phyloP scores from a whole-genome alignment of 441 rosid genomes.

The Aquilaria agallochum region DNA sequence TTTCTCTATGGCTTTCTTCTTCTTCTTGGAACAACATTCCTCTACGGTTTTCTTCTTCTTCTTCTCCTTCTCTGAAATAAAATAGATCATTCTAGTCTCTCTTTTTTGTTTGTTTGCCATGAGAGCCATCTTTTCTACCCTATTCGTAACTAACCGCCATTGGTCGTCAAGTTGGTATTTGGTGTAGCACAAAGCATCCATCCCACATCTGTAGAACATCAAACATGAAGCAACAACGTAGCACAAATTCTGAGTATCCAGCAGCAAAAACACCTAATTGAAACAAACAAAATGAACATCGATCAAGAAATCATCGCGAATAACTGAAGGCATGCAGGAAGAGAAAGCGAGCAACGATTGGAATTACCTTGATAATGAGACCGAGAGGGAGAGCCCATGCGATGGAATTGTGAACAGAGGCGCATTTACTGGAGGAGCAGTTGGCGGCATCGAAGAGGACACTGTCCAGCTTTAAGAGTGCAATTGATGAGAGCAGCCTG shows the following conservation, averaged over 20 bases:
- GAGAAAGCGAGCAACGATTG: background rate
- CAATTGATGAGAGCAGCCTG: conserved; percentile 63
- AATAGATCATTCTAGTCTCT: no score
- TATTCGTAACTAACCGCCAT: no score
- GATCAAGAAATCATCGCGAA: background rate
- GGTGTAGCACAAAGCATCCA: conserved; percentile 73
- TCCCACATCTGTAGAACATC: conserved; percentile 72
- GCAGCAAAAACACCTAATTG: conserved; percentile 70
- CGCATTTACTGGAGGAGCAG: conserved; percentile 62
- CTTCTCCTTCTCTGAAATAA: no score
- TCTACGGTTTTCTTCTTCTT: no score
- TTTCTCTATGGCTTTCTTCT: no score
- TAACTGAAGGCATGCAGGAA: background rate
- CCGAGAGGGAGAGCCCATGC: conserved; percentile 75
- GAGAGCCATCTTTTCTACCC: no score
- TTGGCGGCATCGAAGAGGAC: conserved; percentile 57
- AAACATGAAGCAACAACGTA: conserved; percentile 74
- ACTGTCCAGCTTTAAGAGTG: conserved; percentile 44
- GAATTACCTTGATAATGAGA: conserved; percentile 67
- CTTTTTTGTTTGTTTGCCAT: no score
- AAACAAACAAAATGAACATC: background rate
- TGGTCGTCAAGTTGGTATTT: conserved; percentile 60
- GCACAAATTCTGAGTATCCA: conserved; percentile 75
- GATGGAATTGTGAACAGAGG: conserved; percentile 57
- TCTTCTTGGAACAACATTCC: no score